Base-by-base conservation (phyloP, 1,284 basidiomycete genomes). In the Sporisorium graminicola region DNA sequence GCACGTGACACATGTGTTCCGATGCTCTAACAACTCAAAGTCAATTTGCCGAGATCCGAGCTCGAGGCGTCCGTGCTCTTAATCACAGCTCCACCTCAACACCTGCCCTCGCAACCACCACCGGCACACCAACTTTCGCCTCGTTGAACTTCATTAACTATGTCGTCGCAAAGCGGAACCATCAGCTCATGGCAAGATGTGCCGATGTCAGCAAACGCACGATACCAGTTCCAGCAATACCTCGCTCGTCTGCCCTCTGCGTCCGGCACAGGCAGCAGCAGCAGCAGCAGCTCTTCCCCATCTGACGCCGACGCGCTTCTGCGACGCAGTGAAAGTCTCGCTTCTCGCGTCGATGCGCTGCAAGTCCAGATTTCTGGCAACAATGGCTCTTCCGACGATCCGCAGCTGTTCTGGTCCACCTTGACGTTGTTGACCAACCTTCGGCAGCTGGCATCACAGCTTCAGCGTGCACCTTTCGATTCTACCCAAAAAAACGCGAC, bases 331-430 rank as follows among this genome's bases (percentile, higher is more conserved):
- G 47, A 47, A 0, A 18, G 27, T 3, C 56, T 72, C 20, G 57
- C 59, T 3, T 31, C 46, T 1, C 59, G 57, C 0, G 59, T 63
- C 33, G 64, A 66, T 20, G 40, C 56, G 2, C 59, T 72, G 0
- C 69, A 72, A 22, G 31, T 56, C 0, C 49, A 46, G 5, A 12
- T 63, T 3, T 58, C 59, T 0, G 22, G 56, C 35, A 20, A 42
- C 18, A 18, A 12, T 7, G 10, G 18, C 44, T 20, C 37, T 4
- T 20, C 37, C 1, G 64, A 66, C 18, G 60, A 72, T 51, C 59
- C 64, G 12, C 59, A 59, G 20, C 69, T 72, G n/a, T 72, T 72
- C 60, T 72, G 69, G 69, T 42, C 59, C 8, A 72, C 69, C 0
- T 16, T 66, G 27, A 63, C 69, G 31, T 47, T 72, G 14, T 57